Base-by-base conservation (phyloP, 371 early-diverging fungal genomes). In the Syncephalastrum contaminatum region DNA sequence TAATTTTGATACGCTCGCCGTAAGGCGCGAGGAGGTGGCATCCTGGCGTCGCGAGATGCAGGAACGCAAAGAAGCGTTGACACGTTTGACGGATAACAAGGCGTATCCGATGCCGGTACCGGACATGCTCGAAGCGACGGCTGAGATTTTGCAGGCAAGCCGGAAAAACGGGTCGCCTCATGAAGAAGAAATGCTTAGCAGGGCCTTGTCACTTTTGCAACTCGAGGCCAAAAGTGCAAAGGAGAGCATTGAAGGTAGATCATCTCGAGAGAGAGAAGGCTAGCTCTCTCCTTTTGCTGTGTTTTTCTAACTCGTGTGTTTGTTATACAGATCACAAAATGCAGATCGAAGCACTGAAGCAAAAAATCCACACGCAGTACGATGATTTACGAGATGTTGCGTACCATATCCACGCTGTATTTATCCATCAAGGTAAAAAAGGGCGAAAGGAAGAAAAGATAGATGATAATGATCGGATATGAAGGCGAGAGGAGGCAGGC, bases 361-460 rank as follows among this genome's bases (percentile, higher is more conserved):
- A 50, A 1, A 43, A 57, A 14, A 72, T 77, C 21, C 58, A 55
- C 7, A 22, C 22, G 0, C 75, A 76, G 22, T 80, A 79, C 43
- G 56, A 65, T 24, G 74, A 79, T 43, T 59, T 77, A 46, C 54
- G 48, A 5, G 48, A 75, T 12, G 50, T 62, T 42, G 76, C 70
- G 25, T 89, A 89, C 64, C 60, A 62, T 2, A 55, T 89, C 4
- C 88, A 87, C 54, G 90, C 90, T 4, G 90, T 89, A 4, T 86
- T 88, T 63, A 78, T 88, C 30, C 88, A 86, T 63, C 80, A 81
- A 64, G 85, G 85, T 69, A 52, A 14, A 24, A 7, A 36, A 15
- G 15, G 14, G n/a, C n/a, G n/a, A n/a, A n/a, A n/a, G n/a, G n/a
- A n/a, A n/a, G n/a, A n/a, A n/a, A n/a, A n/a, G n/a, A n/a, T n/a